A percentile compares a stretch with the other conserved stretches of the same genome.
phyloP scores from a whole-genome alignment of 78 protist species.

The Dictyostelium capitatum region DNA sequence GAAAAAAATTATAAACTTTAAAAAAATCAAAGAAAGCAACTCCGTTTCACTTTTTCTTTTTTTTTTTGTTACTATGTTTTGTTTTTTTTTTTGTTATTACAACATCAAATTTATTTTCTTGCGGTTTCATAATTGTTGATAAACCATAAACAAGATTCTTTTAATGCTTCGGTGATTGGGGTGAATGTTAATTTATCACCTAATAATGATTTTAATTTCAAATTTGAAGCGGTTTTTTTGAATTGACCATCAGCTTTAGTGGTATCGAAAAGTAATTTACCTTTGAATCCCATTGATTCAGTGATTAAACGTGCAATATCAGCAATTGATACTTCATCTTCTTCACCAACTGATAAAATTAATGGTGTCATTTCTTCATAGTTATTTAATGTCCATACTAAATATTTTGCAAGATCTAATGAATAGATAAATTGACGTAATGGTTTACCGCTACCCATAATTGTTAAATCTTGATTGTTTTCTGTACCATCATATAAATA shows the following conservation, averaged over 20 bases:
- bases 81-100: neutral
- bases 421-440: slow-evolving; percentile 95
- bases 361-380: slow-evolving; percentile 90
- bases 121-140: slow-evolving; percentile 88
- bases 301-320: slow-evolving; percentile 85
- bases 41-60: too few relatives aligned
- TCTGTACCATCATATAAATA: slow-evolving; percentile 1
- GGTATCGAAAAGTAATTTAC: slow-evolving; percentile 90
- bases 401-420: slow-evolving; percentile 88
- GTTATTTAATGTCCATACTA: slow-evolving; percentile 89
- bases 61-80: neutral
- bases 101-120: slow-evolving; percentile 88
- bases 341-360: slow-evolving; percentile 93
- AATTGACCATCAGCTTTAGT: slow-evolving; percentile 96
- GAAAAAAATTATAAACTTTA: neutral
- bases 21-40: too few relatives aligned
- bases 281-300: slow-evolving; percentile 86
- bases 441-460: slow-evolving; percentile 94
- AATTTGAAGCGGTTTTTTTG: slow-evolving; percentile 96
- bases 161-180: slow-evolving; percentile 86
- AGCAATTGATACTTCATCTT: slow-evolving; percentile 92
- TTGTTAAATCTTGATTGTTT: slow-evolving; percentile 70
- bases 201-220: slow-evolving; percentile 83
- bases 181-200: slow-evolving; percentile 91
- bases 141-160: slow-evolving; percentile 89